A percentile compares a stretch with the other conserved stretches of the same genome.
phyloP scores from a whole-genome alignment of 495 filamentous ascomycete genomes.

The Annulohypoxylon nitens region DNA sequence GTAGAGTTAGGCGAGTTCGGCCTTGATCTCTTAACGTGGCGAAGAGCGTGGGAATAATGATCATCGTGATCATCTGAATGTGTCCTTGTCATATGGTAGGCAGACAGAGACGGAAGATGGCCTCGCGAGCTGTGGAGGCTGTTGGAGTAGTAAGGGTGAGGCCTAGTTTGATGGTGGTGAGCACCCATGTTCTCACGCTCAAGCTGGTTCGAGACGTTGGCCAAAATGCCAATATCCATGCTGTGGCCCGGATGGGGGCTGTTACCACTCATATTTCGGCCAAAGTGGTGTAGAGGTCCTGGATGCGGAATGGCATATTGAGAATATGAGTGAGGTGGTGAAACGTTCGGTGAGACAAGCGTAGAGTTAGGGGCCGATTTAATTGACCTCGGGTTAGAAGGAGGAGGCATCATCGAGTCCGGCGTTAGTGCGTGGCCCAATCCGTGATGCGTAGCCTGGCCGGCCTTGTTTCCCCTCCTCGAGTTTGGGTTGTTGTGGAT shows the following conservation, averaged over 20 bases:
- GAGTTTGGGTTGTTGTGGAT: constrained; percentile 99
- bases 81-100: constrained; percentile 93
- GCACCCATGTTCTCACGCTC: constrained; percentile 77
- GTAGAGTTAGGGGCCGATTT: constrained; percentile 92
- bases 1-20: constrained; percentile 95
- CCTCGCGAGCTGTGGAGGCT: constrained; percentile 67
- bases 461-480: constrained; percentile 86
- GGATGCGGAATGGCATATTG: constrained; percentile 77
- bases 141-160: constrained; percentile 71
- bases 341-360: constrained; percentile 92
- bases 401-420: constrained; percentile 78
- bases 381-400: constrained; percentile 71
- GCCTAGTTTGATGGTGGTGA: constrained; percentile 51
- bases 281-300: constrained; percentile 72
- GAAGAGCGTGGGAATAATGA: constrained; percentile 69
- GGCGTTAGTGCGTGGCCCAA: constrained; percentile 59
- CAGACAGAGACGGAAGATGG: constrained; percentile 79
- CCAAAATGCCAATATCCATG: constrained; percentile 90
- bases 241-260: constrained; percentile 61
- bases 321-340: constrained; percentile 90
- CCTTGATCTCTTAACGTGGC: constrained; percentile 85
- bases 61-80: constrained; percentile 88
- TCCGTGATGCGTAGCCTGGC: constrained; percentile 61
- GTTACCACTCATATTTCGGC: constrained; percentile 63
- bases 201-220: constrained; percentile 86